Evolutionary conservation across 169 alveolate species (phyloP).

Genomic region (Plasmodium gonderi): DNA sequence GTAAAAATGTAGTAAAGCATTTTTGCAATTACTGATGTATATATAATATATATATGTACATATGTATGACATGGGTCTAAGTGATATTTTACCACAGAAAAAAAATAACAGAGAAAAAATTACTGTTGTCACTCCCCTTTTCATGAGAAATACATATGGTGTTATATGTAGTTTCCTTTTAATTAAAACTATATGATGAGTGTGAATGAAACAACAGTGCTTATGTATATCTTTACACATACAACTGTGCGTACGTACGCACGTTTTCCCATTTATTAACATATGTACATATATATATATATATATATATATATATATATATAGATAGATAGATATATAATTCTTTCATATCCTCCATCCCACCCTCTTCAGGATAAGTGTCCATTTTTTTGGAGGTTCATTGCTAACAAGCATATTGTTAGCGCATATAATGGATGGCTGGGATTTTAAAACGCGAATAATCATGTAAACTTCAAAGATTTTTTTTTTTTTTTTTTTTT

Average conservation of each 20-base stretch:
- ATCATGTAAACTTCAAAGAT: constrained; percentile 9
- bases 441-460: constrained; percentile 8
- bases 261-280: too few relatives aligned
- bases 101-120: too few relatives aligned
- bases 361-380: background rate
- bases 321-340: background rate
- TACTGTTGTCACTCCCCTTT: too few relatives aligned
- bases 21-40: background rate
- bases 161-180: too few relatives aligned
- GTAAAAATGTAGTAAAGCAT: too few relatives aligned
- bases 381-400: background rate
- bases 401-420: background rate
- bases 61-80: background rate
- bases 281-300: background rate
- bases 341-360: background rate
- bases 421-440: background rate
- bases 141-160: too few relatives aligned
- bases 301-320: background rate
- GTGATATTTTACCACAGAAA: too few relatives aligned
- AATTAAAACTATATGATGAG: too few relatives aligned
- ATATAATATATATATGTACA: background rate
- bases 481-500: background rate
- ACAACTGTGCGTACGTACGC: too few relatives aligned
- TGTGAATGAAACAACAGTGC: too few relatives aligned
- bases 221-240: too few relatives aligned